Base-by-base conservation (phyloP, 2,329 filamentous ascomycete species). In the Thermoascus crustaceus region DNA sequence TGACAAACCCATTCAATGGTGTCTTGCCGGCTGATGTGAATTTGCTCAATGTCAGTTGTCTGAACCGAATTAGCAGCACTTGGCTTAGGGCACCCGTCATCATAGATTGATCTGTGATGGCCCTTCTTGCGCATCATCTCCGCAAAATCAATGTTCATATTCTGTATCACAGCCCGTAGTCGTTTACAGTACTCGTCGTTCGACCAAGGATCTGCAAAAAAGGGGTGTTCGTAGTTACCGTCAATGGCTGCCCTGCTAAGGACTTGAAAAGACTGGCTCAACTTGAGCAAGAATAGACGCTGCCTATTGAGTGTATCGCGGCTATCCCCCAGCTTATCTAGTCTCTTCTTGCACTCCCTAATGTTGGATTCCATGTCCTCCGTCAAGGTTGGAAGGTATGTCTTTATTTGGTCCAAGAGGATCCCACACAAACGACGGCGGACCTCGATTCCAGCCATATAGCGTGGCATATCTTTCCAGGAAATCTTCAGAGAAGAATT, bases 1-100 rank as follows among this genome's bases (percentile, higher is more conserved):
- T 51, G 40, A 25, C 57, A 35, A 3, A 70, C 61, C 42, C 67
- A 59, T 0, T 51, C 27, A 3, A 74, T 51, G 27, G 61, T 69
- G 5, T 64, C 50, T 7, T 52, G 38, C 27, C 62, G 57, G 0
- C 51, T 14, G n/a, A 43, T 34, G 10, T 24, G 22, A 24, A 26
- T 31, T 13, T 13, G 7, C 18, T 14, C n/a, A 23, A 32, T 5
- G 30, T 20, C 8, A 18, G 11, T 8, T 17, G 14, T 24, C 25
- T 37, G 27, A 37, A 13, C 13, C 13, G 16, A 26, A 24, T n/a
- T 11, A 27, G 30, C 7, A n/a, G 14, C n/a, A 27, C 8, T 32
- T 23, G 2, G 1, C 25, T 17, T 27, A 14, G 19, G 8, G 4
- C 8, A 16, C 32, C 9, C 22, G 7, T 24, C 22, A 24, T 24